phyloP scores from a whole-genome alignment of 306 rosid genomes.

The Vigna angularis region DNA sequence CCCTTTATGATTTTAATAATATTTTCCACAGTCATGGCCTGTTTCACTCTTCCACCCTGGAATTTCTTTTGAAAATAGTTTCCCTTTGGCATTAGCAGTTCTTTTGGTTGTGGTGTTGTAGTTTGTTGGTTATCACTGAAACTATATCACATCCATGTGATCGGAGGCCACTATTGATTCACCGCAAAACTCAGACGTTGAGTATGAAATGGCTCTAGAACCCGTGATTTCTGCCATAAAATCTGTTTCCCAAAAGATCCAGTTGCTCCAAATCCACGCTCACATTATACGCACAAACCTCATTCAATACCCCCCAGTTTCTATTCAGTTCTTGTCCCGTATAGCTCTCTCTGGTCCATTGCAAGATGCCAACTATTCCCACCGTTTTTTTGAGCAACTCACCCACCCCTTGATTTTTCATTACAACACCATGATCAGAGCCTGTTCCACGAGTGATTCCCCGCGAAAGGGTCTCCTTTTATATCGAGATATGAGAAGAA shows the following conservation, averaged over 20 bases:
- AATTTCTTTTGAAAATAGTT: too few species aligned
- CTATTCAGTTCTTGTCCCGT: conserved; percentile 67
- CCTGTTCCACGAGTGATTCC: conserved; percentile 58
- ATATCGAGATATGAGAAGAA: conserved; percentile 61
- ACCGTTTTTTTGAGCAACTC: conserved; percentile 59
- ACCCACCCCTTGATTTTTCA: conserved; percentile 53
- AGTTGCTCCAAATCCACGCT: conserved; percentile 84
- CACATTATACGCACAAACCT: conserved; percentile 57
- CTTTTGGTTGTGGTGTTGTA: neutral
- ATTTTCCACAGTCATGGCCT: too few species aligned
- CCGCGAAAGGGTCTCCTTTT: conserved; percentile 64
- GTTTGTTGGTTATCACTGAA: neutral
- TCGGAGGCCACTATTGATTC: neutral
- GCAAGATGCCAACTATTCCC: conserved; percentile 61
- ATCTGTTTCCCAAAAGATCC: conserved; percentile 56
- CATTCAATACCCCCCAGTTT: conserved; percentile 56
- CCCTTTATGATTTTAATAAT: too few species aligned
- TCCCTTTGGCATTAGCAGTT: too few species aligned
- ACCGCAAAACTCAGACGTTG: neutral
- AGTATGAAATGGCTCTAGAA: conserved; percentile 39
- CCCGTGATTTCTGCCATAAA: conserved; percentile 56
- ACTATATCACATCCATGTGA: neutral
- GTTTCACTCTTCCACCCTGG: too few species aligned
- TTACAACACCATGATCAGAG: conserved; percentile 75
- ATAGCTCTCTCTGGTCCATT: conserved; percentile 57